Evolutionary conservation across 129 eudicot species (phyloP), one percentile per base, ranked within the genome.

Genomic region (Flaveria brownii): DNA sequence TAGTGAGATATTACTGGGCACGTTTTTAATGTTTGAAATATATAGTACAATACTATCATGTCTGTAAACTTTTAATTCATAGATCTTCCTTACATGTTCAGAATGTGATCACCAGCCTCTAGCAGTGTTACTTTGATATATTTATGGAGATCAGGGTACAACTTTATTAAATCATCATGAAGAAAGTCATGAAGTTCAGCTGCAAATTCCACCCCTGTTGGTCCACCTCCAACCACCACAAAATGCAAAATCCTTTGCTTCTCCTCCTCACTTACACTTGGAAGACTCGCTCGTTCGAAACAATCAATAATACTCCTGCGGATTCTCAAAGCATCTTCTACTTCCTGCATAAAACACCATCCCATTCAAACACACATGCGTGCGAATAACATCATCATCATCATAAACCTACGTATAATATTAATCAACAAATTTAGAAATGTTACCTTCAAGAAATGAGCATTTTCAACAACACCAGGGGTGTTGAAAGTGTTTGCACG

Each of bases 191-290:
- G 95, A 77, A 91, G 97, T 75, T 88, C 95, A 1, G 92, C 97
- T 60, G 97, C 90, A 72, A 88, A 91, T 80, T 91, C 97, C 61
- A 91, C 97, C 33, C 97, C 97, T 0, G 95, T 78, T 2, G 97
- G 97, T 23, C 97, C 97, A 20, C 97, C 97, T 71, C 97, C 97
- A 26, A 91, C 95, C 72, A 91, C 84, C 60, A 91, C 97, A 75
- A 91, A 91, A 80, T 91, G 97, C 68, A 91, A 83, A 36, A 91
- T 85, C 62, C 84, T 82, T 77, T 84, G 87, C 85, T 81, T 88
- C 64, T 88, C 97, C 45, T 83, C 88, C 39, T 91, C 95, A 18
- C 88, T 86, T 79, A 85, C 22, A 73, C 61, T 85, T 5, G 95
- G 97, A 67, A 91, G 88, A 82, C 87, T 86, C 9, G 97, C 97